Conservation (phyloP, 768 basidiomycete species). For the Trametes maxima region DNA sequence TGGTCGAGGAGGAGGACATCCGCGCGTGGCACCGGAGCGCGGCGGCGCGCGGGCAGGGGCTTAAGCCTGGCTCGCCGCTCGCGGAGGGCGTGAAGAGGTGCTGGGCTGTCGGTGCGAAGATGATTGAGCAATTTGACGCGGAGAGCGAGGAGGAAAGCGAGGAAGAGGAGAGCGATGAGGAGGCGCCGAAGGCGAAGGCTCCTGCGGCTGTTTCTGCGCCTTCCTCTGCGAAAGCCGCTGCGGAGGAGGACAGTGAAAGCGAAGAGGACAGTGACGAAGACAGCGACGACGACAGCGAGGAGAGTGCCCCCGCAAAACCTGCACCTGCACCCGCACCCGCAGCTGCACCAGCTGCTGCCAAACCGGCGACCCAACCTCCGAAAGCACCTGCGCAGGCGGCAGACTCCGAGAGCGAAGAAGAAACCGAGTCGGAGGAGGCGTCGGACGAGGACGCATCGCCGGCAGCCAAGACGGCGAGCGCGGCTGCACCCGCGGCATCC, state of each 20-base stretch:
- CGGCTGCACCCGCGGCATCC: background rate
- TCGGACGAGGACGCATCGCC: background rate
- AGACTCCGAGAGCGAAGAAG: conserved; percentile 14
- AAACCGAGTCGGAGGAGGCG: background rate
- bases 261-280: conserved; percentile 23
- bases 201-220: conserved; percentile 11
- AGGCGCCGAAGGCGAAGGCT: conserved; percentile 4
- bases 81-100: conserved; percentile 64
- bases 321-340: background rate
- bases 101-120: conserved; percentile 68
- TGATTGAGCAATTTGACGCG: conserved; percentile 82
- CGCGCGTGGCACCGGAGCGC: conserved; percentile 78
- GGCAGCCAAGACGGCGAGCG: background rate
- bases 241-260: conserved; percentile 13
- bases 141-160: conserved; percentile 52
- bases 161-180: conserved; percentile 31
- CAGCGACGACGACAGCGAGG: conserved; percentile 28
- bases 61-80: conserved; percentile 39
- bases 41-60: conserved; percentile 53
- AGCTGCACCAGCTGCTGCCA: background rate
- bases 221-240: conserved; percentile 21
- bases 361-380: background rate
- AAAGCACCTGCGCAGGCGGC: conserved; percentile 1
- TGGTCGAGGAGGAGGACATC: conserved; percentile 89
- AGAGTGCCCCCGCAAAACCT: conserved; percentile 9